Evolutionary conservation across 768 basidiomycete species (phyloP).

Genomic region (Mycena rosella): DNA sequence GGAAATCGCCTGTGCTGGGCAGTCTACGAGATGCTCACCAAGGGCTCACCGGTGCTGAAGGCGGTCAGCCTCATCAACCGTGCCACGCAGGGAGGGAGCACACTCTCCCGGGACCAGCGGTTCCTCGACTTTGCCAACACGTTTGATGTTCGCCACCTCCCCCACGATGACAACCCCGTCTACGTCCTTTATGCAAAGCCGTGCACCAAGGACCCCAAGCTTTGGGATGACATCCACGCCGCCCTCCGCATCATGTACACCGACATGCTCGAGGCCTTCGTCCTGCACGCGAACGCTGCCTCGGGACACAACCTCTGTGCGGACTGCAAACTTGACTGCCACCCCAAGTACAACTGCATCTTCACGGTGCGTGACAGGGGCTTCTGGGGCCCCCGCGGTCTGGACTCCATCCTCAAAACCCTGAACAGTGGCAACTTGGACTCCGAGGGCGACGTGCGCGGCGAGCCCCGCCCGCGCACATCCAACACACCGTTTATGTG

Average conservation of each 20-base stretch:
- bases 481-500: too few species aligned
- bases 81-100: neutral
- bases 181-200: conserved; percentile 6
- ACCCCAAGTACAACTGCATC: conserved; percentile 12
- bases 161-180: conserved; percentile 2
- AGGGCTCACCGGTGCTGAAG: neutral
- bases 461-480: neutral
- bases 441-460: neutral
- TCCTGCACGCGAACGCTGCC: neutral
- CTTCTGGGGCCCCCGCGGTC: conserved; percentile 8
- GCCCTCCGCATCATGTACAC: neutral
- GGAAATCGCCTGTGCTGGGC: neutral
- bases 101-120: neutral
- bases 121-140: neutral
- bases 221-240: conserved; percentile 1
- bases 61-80: neutral
- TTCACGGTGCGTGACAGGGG: neutral
- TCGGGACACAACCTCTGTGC: conserved; percentile 6
- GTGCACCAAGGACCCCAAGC: neutral
- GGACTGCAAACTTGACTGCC: conserved; percentile 19
- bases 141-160: neutral
- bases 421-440: too few species aligned
- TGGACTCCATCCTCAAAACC: neutral
- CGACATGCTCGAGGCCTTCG: conserved; percentile 5
- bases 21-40: neutral